A percentile compares a stretch with the other conserved stretches of the same genome.
phyloP scores from a whole-genome alignment of 352 stramenopile genomes.

The Hyaloperonospora arabidopsidis region DNA sequence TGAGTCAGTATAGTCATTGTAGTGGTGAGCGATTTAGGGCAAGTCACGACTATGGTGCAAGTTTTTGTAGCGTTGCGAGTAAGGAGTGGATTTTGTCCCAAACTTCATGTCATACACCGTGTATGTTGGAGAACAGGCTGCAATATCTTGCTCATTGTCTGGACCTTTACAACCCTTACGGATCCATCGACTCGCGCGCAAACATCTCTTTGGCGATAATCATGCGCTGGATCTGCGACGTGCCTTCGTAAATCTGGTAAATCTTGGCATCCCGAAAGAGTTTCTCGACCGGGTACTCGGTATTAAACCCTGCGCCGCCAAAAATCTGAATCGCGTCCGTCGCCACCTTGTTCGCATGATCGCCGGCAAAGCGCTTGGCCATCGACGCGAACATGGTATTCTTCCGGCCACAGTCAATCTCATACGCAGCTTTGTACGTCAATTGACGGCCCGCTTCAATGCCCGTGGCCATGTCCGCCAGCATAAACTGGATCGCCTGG shows the following conservation, averaged over 20 bases:
- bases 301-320: conserved; percentile 86
- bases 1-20: too few species aligned
- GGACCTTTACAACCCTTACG: conserved; percentile 33
- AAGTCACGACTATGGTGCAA: too few species aligned
- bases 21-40: too few species aligned
- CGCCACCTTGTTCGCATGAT: conserved; percentile 82
- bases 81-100: too few species aligned
- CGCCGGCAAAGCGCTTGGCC: conserved; percentile 85
- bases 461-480: conserved; percentile 87
- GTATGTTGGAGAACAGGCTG: too few species aligned
- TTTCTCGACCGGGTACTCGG: conserved; percentile 90
- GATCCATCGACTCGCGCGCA: conserved; percentile 54
- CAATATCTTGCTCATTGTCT: too few species aligned
- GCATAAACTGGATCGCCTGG: conserved; percentile 86
- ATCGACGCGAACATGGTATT: conserved; percentile 88
- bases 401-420: conserved; percentile 85
- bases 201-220: conserved; percentile 88
- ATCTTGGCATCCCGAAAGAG: conserved; percentile 89
- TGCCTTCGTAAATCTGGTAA: conserved; percentile 90
- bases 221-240: conserved; percentile 87
- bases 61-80: too few species aligned
- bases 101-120: too few species aligned
- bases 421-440: conserved; percentile 85
- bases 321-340: conserved; percentile 88
- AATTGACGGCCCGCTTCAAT: conserved; percentile 80